Evolutionary conservation across 2,329 filamentous ascomycete genomes (phyloP), one percentile per base, ranked within the genome.

Genomic region (Fonsecaea erecta): DNA sequence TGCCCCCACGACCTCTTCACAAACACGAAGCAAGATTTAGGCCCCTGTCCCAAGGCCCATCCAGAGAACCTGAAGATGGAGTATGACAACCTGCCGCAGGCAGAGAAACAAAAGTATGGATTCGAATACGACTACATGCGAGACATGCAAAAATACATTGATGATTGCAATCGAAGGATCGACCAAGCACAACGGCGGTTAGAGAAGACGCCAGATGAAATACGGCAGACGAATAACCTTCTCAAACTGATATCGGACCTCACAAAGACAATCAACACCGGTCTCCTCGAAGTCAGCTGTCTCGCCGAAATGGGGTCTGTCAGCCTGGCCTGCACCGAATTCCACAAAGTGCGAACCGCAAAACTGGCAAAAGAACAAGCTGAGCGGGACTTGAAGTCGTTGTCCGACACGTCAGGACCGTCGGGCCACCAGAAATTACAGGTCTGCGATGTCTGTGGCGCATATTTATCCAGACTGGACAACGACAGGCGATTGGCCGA

Each of bases 1-100:
- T 99, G 95, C 78, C 95, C 95, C 0, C 94, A 98, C 83, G 95
- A 99, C 77, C 92, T 99, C 75, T 99, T 99, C 85, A 99, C 94
- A 71, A 99, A 99, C 81, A 99, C 95, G 52, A 98, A 97, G 82
- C 93, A 98, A 84, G 95, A 99, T 77, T 86, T 98, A 35, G 95
- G 95, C 1, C 86, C 88, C 0, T 99, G 95, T 75, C 86, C 91
- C 56, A 95, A 94, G 76, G 86, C 94, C 28, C 95, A 99, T 80
- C 91, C 88, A 55, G 93, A 97, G 76, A 87, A 88, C 12, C 84
- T 98, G 70, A 97, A 97, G 79, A 83, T 88, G 54, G 93, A 99
- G 77, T 99, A 95, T 78, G 90, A 96, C 72, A 84, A 81, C 1
- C 87, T 95, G 0, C 81, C 90, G 3, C 82, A 89, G 1, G 79